A percentile compares a stretch with the other conserved stretches of the same genome.
Evolutionary conservation across 306 rosid genomes (phyloP).

Genomic region (Glycine soja): DNA sequence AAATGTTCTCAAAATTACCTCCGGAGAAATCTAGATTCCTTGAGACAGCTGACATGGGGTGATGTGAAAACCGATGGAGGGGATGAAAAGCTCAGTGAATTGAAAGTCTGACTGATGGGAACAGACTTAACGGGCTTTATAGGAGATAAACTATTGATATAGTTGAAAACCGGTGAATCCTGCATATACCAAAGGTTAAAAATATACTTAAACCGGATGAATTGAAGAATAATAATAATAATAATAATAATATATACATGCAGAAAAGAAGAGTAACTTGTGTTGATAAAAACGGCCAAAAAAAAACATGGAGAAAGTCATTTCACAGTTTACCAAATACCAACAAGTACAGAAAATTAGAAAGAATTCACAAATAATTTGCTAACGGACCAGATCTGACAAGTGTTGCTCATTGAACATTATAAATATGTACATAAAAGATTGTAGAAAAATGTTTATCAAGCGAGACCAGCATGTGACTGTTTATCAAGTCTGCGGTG

Average conservation of each 20-base stretch:
- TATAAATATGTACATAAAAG: too few species aligned
- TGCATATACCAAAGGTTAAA: slow-evolving; percentile 44
- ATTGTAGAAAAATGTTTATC: too few species aligned
- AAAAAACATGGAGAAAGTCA: not conserved
- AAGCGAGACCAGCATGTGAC: too few species aligned
- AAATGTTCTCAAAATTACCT: slow-evolving; percentile 51
- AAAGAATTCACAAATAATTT: not conserved
- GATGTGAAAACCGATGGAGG: slow-evolving; percentile 90
- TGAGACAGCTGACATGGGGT: slow-evolving; percentile 78
- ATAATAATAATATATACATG: not conserved
- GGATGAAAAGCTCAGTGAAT: slow-evolving; percentile 71
- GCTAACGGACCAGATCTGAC: slow-evolving; percentile 26
- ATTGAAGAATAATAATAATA: slow-evolving; percentile 26
- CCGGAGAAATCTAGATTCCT: slow-evolving; percentile 74
- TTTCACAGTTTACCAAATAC: slow-evolving; percentile 5
- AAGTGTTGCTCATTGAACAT: not conserved
- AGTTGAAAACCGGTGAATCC: slow-evolving; percentile 95
- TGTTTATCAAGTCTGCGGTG: not conserved
- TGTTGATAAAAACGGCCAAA: too few species aligned
- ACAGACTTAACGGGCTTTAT: slow-evolving; percentile 78
- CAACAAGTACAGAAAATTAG: not conserved
- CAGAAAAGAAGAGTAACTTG: not conserved
- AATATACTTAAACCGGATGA: too few species aligned
- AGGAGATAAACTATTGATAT: slow-evolving; percentile 81
- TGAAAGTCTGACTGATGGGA: slow-evolving; percentile 71